These are phyloP conservation scores for Pseudozyma tsukubaensis DNA, from an alignment of 1,284 basidiomycete species.

Conservation along the genomic window DNA sequence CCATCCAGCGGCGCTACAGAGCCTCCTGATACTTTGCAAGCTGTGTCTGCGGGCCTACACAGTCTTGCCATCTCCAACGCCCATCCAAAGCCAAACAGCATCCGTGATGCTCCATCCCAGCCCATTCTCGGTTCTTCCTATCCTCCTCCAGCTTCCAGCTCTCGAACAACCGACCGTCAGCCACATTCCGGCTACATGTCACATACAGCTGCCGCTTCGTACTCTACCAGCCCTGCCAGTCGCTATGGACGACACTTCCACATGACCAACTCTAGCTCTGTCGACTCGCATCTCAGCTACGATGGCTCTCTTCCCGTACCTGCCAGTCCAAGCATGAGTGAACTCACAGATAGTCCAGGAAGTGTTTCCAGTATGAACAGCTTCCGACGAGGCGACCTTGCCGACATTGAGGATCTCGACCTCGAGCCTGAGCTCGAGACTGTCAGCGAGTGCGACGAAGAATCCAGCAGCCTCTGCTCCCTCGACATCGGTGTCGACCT, in stretches of 20 bases:
- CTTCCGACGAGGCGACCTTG: constrained; percentile 60
- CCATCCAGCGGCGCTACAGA: constrained; percentile 30
- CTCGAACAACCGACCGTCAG: constrained; percentile 18
- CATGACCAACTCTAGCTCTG: constrained; percentile 42
- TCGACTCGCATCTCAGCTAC: constrained; percentile 38
- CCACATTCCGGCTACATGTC: background rate
- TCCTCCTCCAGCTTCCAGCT: constrained; percentile 16
- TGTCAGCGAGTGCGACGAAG: constrained; percentile 62
- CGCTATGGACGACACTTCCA: constrained; percentile 34
- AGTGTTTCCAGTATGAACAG: constrained; percentile 61
- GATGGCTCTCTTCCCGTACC: constrained; percentile 30
- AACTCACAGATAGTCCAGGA: constrained; percentile 57
- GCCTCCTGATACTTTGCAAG: constrained; percentile 41
- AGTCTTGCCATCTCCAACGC: constrained; percentile 28
- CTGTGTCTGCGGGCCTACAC: constrained; percentile 36
- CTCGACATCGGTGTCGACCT: constrained; percentile 49
- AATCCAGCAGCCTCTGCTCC: constrained; percentile 55
- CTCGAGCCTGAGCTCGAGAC: constrained; percentile 64
- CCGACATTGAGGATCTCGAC: constrained; percentile 65
- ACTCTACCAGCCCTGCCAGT: constrained; percentile 31
- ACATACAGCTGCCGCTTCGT: constrained; percentile 14
- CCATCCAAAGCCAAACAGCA: constrained; percentile 1
- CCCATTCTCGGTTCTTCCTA: constrained; percentile 24
- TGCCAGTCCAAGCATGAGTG: constrained; percentile 52
- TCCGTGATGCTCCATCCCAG: constrained; percentile 5